Percentiles rank a stretch among this genome's conserved stretches.
These are phyloP conservation scores for Spathaspora sp. DNA, from an alignment of 805 yeast species.

Conservation along the genomic window DNA sequence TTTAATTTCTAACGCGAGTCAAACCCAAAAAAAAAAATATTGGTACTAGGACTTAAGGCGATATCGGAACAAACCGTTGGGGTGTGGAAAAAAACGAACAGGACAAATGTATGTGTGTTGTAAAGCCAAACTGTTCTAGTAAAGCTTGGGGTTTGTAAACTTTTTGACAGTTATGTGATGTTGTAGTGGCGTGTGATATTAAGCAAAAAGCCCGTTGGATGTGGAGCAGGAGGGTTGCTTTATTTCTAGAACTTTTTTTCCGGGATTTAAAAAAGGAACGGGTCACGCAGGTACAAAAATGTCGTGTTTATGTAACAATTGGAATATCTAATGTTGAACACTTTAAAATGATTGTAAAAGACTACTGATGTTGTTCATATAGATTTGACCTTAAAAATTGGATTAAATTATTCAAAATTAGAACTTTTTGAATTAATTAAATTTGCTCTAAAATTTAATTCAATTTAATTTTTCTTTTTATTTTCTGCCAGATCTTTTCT, in stretches of 20 bases:
- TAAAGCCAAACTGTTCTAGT: no score
- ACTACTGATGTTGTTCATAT: no score
- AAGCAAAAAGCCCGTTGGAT: not conserved
- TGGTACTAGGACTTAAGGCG: not conserved
- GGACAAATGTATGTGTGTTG: not conserved
- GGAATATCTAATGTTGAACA: not conserved
- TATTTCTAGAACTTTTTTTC: not conserved
- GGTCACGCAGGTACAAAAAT: not conserved
- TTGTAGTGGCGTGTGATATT: no score
- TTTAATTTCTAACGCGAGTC: not conserved
- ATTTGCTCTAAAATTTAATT: not conserved
- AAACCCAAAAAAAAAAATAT: not conserved
- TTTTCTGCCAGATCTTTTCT: no score
- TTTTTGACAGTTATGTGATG: no score
- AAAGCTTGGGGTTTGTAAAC: no score
- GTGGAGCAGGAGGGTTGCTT: not conserved
- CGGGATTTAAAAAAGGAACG: not conserved
- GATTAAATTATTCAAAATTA: no score
- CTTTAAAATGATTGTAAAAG: no score
- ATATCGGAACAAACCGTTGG: not conserved
- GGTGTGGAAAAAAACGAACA: not conserved
- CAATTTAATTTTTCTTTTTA: not conserved
- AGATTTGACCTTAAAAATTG: not conserved
- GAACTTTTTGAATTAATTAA: no score
- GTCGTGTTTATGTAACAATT: not conserved